Base-by-base conservation (phyloP, 805 yeast species). In the Cyberlindnera mississippiensis region DNA sequence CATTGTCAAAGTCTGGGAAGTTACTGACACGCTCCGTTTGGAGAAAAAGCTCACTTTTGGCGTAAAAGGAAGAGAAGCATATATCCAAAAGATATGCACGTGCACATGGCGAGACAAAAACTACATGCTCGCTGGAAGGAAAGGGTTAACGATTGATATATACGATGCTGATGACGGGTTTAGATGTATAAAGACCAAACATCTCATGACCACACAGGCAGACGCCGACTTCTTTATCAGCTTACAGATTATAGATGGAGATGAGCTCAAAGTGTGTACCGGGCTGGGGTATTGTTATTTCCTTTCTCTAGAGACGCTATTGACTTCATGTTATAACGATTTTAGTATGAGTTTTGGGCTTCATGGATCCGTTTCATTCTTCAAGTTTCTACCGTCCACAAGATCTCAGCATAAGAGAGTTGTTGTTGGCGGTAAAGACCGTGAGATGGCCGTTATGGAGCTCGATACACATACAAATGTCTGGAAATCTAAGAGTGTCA, bases 261-360 rank as follows among this genome's bases (percentile, higher is more conserved):
- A 31, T 5, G 20, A 39, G 41, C 36, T 55, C 26, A 49, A 46
- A 22, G 54, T 51, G 3, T 53, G 51, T 37, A 52, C 59, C 5
- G 58, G 57, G 11, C 35, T 50, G 10, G 59, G 59, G 14, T 52
- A 49, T n/a, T 50, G 55, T 38, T 55, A 52, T 28, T 55, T 53
- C 37, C 36, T 53, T 2, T 40, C 42, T 1, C 6, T 53, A 14
- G 50, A 46, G 6, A 50, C 39, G 26, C 22, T 55, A 2, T 28
- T 55, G 40, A 44, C 38, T 2, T 42, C 53, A 1, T 18, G 41
- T 17, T 53, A 41, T 19, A 42, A 48, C 32, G 53, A 50, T 34
- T 52, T 55, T 27, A 42, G 51, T 6, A 55, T 55, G 57, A 50
- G 54, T 27, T 53, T 55, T 33, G 57, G 58, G 1, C 19, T 53